Conservation (phyloP, 768 basidiomycete species). For the Trametes cingulata region DNA sequence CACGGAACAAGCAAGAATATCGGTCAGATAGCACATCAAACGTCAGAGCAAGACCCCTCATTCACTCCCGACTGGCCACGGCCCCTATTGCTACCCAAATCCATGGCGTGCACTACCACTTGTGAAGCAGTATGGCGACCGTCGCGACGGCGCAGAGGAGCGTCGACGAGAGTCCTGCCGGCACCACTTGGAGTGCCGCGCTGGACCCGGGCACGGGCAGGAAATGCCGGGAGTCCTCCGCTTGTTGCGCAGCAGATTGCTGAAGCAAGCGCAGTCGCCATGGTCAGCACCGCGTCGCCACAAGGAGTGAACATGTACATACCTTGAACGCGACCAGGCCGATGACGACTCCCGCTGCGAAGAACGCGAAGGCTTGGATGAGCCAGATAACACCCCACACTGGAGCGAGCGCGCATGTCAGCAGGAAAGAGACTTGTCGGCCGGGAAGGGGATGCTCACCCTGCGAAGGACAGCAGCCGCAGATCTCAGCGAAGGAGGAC, state of each 20-base stretch:
- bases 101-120: background rate
- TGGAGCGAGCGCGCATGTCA: conserved; percentile 27
- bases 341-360: conserved; percentile 72
- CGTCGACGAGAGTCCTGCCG: background rate
- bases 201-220: conserved; percentile 59
- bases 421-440: background rate
- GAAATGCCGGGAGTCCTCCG: conserved; percentile 52
- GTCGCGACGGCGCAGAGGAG: conserved; percentile 3
- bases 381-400: conserved; percentile 94
- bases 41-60: background rate
- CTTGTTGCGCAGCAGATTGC: conserved; percentile 63
- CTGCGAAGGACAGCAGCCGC: conserved; percentile 84
- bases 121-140: background rate
- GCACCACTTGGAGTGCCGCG: conserved; percentile 11
- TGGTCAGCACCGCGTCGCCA: background rate
- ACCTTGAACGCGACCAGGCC: conserved; percentile 85
- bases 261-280: conserved; percentile 26
- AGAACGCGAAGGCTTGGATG: conserved; percentile 70
- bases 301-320: conserved; percentile 14
- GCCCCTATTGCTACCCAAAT: too few relatives aligned
- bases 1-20: background rate
- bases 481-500: conserved; percentile 78
- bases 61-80: background rate
- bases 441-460: conserved; percentile 40
- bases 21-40: background rate